Evolutionary conservation across 805 yeast species (phyloP).

Genomic region (Saturnispora bothae): DNA sequence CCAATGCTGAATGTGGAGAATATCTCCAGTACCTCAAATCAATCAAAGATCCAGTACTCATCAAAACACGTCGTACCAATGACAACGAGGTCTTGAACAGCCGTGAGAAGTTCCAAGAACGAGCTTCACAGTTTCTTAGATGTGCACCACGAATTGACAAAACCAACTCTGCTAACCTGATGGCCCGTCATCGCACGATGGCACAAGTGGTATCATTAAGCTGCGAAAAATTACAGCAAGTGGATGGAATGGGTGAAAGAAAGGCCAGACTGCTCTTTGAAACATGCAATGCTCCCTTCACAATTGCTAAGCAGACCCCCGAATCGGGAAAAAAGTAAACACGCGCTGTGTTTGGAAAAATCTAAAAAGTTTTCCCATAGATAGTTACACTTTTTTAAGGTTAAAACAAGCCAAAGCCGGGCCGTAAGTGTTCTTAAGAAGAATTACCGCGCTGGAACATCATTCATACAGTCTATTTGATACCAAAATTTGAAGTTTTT

Average conservation of each 20-base stretch:
- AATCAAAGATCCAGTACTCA: constrained; percentile 30
- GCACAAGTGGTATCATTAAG: constrained; percentile 4
- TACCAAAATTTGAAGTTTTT: too few relatives aligned
- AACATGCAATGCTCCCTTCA: constrained; percentile 9
- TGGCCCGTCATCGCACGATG: constrained; percentile 7
- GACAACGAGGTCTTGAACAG: constrained; percentile 23
- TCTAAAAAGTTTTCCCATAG: constrained; percentile 1
- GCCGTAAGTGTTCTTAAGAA: too few relatives aligned
- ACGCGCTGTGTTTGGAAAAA: constrained; percentile 1
- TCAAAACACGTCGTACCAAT: constrained; percentile 20
- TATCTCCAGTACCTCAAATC: constrained; percentile 26
- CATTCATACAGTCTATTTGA: too few relatives aligned
- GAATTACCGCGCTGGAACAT: too few relatives aligned
- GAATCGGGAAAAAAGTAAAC: constrained; percentile 9
- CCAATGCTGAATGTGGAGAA: constrained; percentile 44
- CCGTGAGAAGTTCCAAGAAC: constrained; percentile 28
- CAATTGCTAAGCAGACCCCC: constrained; percentile 4
- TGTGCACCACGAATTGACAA: constrained; percentile 6
- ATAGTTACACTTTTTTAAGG: too few relatives aligned
- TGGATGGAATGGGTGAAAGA: constrained; percentile 10
- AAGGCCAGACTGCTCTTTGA: constrained; percentile 7
- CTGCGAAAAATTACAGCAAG: constrained; percentile 2
- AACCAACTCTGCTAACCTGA: constrained; percentile 2
- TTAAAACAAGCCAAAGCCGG: too few relatives aligned
- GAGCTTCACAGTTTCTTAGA: constrained; percentile 6